phyloP scores from a whole-genome alignment of 1,284 basidiomycete genomes.

The Cystobasidium pallidum region DNA sequence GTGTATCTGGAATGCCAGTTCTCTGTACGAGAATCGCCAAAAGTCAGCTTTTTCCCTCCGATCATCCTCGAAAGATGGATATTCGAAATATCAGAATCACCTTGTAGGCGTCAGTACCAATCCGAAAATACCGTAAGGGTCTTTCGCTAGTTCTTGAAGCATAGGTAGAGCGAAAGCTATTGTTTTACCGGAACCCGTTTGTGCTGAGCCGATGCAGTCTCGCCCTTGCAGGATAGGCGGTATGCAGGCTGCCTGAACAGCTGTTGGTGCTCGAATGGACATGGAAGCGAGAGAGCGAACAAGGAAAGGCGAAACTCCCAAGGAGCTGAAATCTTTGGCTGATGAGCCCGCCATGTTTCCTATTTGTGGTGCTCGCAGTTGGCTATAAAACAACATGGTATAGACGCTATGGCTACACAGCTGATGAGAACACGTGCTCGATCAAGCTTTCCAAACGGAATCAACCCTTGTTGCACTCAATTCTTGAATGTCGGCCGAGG shows the following conservation, averaged over 20 bases:
- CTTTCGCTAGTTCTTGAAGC: constrained; percentile 79
- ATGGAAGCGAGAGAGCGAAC: constrained; percentile 74
- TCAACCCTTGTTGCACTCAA: not conserved
- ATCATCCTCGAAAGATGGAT: constrained; percentile 13
- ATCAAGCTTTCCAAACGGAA: not conserved
- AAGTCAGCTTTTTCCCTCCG: constrained; percentile 32
- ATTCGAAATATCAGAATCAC: constrained; percentile 59
- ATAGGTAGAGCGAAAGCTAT: constrained; percentile 96
- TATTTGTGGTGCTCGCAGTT: not conserved
- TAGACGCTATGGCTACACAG: not conserved
- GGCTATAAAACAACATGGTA: not conserved
- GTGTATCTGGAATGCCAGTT: constrained; percentile 93
- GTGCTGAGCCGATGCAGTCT: constrained; percentile 95
- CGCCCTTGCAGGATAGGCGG: constrained; percentile 81
- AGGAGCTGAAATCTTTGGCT: constrained; percentile 62
- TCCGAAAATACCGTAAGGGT: constrained; percentile 93
- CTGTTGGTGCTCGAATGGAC: constrained; percentile 83
- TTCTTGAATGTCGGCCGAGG: constrained; percentile 36
- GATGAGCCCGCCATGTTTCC: constrained; percentile 23
- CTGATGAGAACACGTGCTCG: not conserved
- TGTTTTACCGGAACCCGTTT: constrained; percentile 97
- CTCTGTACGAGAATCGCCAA: constrained; percentile 63
- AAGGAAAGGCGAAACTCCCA: constrained; percentile 75
- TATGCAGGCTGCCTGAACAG: constrained; percentile 87
- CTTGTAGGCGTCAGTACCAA: constrained; percentile 91